Evolutionary conservation across 768 basidiomycete species (phyloP).

Genomic region (Podaxis carcinomalis): DNA sequence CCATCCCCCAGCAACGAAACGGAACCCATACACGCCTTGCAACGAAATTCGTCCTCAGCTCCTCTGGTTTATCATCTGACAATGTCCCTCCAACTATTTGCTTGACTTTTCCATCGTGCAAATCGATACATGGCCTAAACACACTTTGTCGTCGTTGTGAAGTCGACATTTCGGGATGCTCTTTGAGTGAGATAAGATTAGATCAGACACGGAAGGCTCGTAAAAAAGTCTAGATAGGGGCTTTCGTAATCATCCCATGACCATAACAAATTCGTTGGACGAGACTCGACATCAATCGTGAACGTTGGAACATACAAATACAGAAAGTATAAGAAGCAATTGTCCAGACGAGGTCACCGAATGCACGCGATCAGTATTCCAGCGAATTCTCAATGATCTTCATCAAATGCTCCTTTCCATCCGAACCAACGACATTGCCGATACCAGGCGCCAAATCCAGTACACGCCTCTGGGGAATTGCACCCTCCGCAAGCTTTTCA

Average conservation of each 20-base stretch:
- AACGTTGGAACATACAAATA: neutral
- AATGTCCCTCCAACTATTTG: slow-evolving; percentile 97
- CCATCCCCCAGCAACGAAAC: slow-evolving; percentile 9
- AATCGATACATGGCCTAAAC: slow-evolving; percentile 94
- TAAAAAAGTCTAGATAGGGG: neutral
- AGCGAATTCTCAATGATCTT: slow-evolving; percentile 76
- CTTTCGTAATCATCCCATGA: neutral
- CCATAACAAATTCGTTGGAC: neutral
- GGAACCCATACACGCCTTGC: slow-evolving; percentile 55
- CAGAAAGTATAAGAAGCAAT: neutral
- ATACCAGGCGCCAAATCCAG: slow-evolving; percentile 91
- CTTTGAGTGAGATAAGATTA: neutral
- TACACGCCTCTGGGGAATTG: slow-evolving; percentile 88
- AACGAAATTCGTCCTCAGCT: slow-evolving; percentile 85
- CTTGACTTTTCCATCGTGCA: slow-evolving; percentile 94
- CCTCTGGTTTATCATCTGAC: slow-evolving; percentile 55
- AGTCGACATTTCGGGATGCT: neutral
- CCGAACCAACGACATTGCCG: slow-evolving; percentile 75
- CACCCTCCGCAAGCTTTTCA: slow-evolving; percentile 79
- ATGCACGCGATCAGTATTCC: slow-evolving; percentile 48
- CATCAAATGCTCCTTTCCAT: slow-evolving; percentile 79
- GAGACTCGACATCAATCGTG: neutral
- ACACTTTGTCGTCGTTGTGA: slow-evolving; percentile 26
- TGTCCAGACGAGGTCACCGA: neutral
- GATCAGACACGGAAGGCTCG: neutral